Conservation (phyloP, 352 stramenopile species). For the Phytophthora meadii region DNA sequence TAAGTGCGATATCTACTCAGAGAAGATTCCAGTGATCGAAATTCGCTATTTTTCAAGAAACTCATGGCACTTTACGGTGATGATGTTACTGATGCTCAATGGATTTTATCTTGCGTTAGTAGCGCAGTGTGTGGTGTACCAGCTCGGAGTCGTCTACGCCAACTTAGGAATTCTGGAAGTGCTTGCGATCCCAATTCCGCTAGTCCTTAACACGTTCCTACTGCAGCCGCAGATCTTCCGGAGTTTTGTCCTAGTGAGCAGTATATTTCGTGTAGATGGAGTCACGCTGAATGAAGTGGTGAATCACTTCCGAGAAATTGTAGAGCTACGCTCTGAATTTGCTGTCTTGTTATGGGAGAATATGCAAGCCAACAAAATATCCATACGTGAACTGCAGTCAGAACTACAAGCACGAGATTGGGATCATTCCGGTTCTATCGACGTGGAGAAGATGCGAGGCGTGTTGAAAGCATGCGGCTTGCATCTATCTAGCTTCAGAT, state of each 20-base stretch:
- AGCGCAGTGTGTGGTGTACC: constrained; percentile 59
- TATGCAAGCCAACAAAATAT: constrained; percentile 23
- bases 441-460: constrained; percentile 45
- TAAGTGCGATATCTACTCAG: constrained; percentile 2
- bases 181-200: constrained; percentile 44
- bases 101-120: constrained; percentile 64
- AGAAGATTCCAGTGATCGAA: constrained; percentile 6
- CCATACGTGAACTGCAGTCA: constrained; percentile 35
- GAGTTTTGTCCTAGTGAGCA: constrained; percentile 61
- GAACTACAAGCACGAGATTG: constrained; percentile 35
- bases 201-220: constrained; percentile 56
- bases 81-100: constrained; percentile 71
- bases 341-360: constrained; percentile 27
- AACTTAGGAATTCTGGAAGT: constrained; percentile 30
- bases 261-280: constrained; percentile 60
- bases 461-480: constrained; percentile 50
- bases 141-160: constrained; percentile 33
- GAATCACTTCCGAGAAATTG: constrained; percentile 60
- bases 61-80: constrained; percentile 64
- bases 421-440: constrained; percentile 33
- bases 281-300: constrained; percentile 57
- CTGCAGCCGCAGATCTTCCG: constrained; percentile 65
- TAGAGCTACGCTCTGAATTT: constrained; percentile 60
- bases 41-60: constrained; percentile 66
- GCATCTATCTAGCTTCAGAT: constrained; percentile 57